Conservation (phyloP, 2,329 filamentous ascomycete genomes). For the Ceratocystis lukuohia region DNA sequence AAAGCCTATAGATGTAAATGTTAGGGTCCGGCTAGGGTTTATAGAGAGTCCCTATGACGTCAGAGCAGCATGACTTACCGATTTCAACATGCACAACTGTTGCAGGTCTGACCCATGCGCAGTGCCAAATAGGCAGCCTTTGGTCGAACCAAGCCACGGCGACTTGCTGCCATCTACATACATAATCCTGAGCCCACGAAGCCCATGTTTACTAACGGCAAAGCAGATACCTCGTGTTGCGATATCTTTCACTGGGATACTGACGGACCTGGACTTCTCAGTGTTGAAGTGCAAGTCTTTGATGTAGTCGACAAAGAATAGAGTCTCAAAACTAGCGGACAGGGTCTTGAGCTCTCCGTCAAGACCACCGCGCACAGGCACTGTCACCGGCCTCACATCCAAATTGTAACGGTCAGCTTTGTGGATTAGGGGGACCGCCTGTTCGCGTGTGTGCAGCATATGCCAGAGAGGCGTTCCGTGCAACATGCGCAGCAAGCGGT, state of each 20-base stretch:
- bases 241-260: neutral
- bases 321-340: constrained; percentile 11
- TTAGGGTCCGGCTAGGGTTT: neutral
- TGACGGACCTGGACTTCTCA: neutral
- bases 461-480: constrained; percentile 15
- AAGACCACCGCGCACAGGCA: constrained; percentile 9
- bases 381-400: constrained; percentile 9
- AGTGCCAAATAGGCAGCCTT: constrained; percentile 16
- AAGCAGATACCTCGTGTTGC: constrained; percentile 14
- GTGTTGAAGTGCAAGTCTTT: constrained; percentile 12
- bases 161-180: constrained; percentile 17
- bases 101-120: constrained; percentile 15
- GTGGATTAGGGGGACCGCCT: constrained; percentile 14
- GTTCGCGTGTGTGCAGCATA: constrained; percentile 13
- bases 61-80: neutral
- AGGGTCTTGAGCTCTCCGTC: constrained; percentile 6
- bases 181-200: constrained; percentile 16
- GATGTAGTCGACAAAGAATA: constrained; percentile 19
- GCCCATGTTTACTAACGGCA: constrained; percentile 18
- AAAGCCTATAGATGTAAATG: constrained; percentile 6
- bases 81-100: constrained; percentile 17
- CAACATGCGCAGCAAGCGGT: constrained; percentile 5
- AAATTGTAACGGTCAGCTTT: constrained; percentile 16
- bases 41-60: neutral
- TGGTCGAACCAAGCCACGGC: constrained; percentile 14